phyloP scores from a whole-genome alignment of 1,284 basidiomycete genomes.

The Pseudozyma thailandica region DNA sequence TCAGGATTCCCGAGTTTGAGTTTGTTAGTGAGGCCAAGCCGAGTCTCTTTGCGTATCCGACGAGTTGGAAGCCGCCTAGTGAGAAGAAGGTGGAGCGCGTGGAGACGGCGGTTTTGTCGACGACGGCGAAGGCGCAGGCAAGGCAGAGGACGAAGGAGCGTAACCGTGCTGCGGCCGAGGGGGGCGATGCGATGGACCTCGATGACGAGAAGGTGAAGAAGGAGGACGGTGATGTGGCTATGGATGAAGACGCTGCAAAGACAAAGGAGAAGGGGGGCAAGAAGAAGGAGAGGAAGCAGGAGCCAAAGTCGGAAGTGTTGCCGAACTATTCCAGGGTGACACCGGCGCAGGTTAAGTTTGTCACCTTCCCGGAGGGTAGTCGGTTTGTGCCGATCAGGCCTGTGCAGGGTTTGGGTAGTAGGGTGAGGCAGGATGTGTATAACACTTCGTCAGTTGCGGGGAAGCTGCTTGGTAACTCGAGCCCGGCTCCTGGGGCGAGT shows the following conservation, averaged over 20 bases:
- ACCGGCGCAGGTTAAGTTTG: slow-evolving; percentile 84
- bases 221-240: slow-evolving; percentile 45
- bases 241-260: slow-evolving; percentile 53
- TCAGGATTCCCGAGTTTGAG: slow-evolving; percentile 63
- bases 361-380: slow-evolving; percentile 81
- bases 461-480: slow-evolving; percentile 51
- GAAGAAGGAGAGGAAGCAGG: slow-evolving; percentile 73
- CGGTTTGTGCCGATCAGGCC: slow-evolving; percentile 91
- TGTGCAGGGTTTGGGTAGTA: slow-evolving; percentile 69
- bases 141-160: slow-evolving; percentile 65
- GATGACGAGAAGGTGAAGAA: slow-evolving; percentile 44
- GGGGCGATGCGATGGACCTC: slow-evolving; percentile 59
- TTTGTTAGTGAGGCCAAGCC: slow-evolving; percentile 64
- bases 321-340: slow-evolving; percentile 93
- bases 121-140: slow-evolving; percentile 66
- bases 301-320: slow-evolving; percentile 80
- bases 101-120: slow-evolving; percentile 66
- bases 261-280: slow-evolving; percentile 23
- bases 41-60: slow-evolving; percentile 65
- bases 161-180: slow-evolving; percentile 54
- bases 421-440: slow-evolving; percentile 52
- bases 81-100: slow-evolving; percentile 67
- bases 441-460: slow-evolving; percentile 54
- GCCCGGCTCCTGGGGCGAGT: slow-evolving; percentile 54
- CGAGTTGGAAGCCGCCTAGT: slow-evolving; percentile 55